phyloP scores from a whole-genome alignment of 495 filamentous ascomycete species.

The Jackrogersella multiformis region DNA sequence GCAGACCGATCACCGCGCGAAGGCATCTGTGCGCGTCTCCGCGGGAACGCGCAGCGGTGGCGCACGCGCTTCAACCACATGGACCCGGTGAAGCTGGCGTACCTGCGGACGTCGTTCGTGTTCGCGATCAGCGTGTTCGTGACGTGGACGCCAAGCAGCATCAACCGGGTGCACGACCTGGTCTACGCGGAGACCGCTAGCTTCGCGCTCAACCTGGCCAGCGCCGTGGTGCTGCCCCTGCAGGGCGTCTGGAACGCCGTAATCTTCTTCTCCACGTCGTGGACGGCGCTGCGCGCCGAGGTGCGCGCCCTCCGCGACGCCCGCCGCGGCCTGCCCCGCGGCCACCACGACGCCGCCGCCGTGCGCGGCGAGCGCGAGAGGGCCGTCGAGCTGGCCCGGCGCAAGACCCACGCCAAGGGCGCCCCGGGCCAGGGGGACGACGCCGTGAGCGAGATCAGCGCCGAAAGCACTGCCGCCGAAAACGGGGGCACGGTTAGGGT shows the following conservation, averaged over 20 bases:
- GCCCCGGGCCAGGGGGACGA: slow-evolving; percentile 16
- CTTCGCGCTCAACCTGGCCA: slow-evolving; percentile 74
- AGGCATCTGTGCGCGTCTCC: slow-evolving; percentile 16
- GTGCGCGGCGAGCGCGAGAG: slow-evolving; percentile 81
- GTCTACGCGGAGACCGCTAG: slow-evolving; percentile 62
- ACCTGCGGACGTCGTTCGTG: slow-evolving; percentile 80
- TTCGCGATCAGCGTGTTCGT: slow-evolving; percentile 82
- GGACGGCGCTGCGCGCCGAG: slow-evolving; percentile 49
- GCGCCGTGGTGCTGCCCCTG: slow-evolving; percentile 78
- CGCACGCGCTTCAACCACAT: slow-evolving; percentile 52
- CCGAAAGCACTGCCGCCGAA: slow-evolving; percentile 25
- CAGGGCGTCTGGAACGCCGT: slow-evolving; percentile 88
- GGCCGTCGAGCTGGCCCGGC: slow-evolving; percentile 66
- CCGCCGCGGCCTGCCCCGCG: slow-evolving; percentile 33
- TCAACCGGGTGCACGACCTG: slow-evolving; percentile 79
- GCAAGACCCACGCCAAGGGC: slow-evolving; percentile 17
- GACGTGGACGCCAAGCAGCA: slow-evolving; percentile 83
- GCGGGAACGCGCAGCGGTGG: slow-evolving; percentile 25
- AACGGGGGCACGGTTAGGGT: slow-evolving; percentile 32
- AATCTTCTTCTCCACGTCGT: slow-evolving; percentile 75
- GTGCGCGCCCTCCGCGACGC: slow-evolving; percentile 22
- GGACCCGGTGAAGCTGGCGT: slow-evolving; percentile 74
- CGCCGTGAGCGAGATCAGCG: slow-evolving; percentile 39
- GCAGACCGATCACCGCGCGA: slow-evolving; percentile 34
- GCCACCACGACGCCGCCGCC: slow-evolving; percentile 68